phyloP scores from a whole-genome alignment of 768 basidiomycete species.

The Melanogaster broomeanus region DNA sequence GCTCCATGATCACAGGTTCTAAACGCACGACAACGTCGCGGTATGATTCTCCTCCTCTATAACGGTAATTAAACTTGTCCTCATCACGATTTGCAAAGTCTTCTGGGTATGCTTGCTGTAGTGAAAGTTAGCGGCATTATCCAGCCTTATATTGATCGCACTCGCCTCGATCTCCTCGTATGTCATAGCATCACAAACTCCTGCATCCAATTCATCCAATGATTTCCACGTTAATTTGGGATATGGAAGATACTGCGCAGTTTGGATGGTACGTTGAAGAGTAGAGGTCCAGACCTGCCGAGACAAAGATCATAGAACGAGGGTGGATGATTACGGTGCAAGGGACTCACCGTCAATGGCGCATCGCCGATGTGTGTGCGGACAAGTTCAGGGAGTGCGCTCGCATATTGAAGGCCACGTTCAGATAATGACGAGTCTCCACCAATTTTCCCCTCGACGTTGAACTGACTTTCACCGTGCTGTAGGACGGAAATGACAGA shows the following conservation, averaged over 20 bases:
- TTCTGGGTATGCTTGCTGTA: slow-evolving; percentile 90
- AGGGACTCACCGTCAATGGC: slow-evolving; percentile 68
- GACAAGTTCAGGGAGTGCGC: slow-evolving; percentile 83
- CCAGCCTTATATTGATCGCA: background rate
- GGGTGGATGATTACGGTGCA: background rate
- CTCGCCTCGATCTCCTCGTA: slow-evolving; percentile 96
- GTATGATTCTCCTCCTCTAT: slow-evolving; percentile 96
- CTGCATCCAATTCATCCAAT: slow-evolving; percentile 96
- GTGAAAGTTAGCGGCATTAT: background rate
- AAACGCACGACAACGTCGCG: slow-evolving; percentile 94
- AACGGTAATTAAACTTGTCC: slow-evolving; percentile 99
- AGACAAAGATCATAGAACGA: background rate
- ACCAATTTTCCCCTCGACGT: slow-evolving; percentile 95
- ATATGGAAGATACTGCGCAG: slow-evolving; percentile 78
- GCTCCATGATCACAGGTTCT: slow-evolving; percentile 99
- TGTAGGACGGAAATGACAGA: slow-evolving; percentile 32
- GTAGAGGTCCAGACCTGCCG: slow-evolving; percentile 99
- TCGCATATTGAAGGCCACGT: slow-evolving; percentile 83
- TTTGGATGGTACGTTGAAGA: slow-evolving; percentile 88
- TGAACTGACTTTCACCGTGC: slow-evolving; percentile 98
- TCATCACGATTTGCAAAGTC: slow-evolving; percentile 98
- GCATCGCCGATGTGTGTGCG: slow-evolving; percentile 89
- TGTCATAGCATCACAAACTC: slow-evolving; percentile 99
- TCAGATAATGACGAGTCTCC: slow-evolving; percentile 91
- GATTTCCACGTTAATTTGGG: slow-evolving; percentile 98